Conservation (phyloP, 2,329 filamentous ascomycete species). For the Emmonsia crescens region DNA sequence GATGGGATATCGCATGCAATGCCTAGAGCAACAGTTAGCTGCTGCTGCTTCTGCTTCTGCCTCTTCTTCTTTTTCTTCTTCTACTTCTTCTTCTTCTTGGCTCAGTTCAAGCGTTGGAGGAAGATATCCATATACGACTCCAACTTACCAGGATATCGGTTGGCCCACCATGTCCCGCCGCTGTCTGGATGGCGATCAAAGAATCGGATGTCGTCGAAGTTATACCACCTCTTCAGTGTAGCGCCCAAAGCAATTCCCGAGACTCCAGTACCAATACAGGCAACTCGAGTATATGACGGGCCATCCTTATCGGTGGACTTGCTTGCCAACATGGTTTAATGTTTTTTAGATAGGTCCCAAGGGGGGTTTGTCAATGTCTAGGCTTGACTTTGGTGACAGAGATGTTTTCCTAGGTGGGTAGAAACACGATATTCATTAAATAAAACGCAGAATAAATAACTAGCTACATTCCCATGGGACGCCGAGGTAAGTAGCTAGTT, state of each 20-base stretch:
- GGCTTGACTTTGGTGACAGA: neutral
- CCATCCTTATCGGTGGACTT: neutral
- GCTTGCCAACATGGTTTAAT: neutral
- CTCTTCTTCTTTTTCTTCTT: neutral
- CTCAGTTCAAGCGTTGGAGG: neutral
- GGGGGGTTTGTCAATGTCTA: neutral
- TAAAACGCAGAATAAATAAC: neutral
- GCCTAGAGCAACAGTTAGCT: conserved; percentile 27
- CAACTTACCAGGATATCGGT: conserved; percentile 43
- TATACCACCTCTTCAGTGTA: conserved; percentile 46
- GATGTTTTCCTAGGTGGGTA: neutral
- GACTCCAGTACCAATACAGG: conserved; percentile 46
- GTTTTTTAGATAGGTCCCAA: neutral
- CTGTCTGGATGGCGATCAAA: conserved; percentile 47
- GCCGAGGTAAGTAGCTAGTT: neutral
- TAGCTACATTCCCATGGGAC: too few relatives aligned
- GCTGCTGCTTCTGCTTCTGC: too few relatives aligned
- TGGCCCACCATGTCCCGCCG: conserved; percentile 54
- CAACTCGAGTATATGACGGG: conserved; percentile 19
- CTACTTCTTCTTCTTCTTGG: too few relatives aligned
- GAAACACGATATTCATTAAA: neutral
- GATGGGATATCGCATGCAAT: conserved; percentile 44
- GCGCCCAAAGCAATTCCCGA: conserved; percentile 51
- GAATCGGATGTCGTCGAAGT: conserved; percentile 46
- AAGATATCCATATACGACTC: neutral